A percentile compares a stretch with the other conserved stretches of the same genome.
Conservation (phyloP, 345 rosid genomes). For the Eutrema yunnanense region DNA sequence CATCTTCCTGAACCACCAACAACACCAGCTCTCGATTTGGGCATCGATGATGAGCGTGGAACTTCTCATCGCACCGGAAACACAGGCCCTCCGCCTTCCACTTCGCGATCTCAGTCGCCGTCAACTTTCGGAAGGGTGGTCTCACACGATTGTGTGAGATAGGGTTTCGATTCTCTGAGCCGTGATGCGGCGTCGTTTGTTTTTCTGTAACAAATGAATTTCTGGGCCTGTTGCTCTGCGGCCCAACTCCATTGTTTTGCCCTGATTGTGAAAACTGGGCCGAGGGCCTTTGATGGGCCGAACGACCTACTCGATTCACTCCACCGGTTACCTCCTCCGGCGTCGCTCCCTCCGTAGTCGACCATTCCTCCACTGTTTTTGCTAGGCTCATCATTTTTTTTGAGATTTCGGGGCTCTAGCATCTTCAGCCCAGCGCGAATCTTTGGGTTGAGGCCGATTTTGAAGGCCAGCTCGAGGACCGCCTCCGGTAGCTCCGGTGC, state of each 20-base stretch:
- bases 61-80: neutral
- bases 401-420: neutral
- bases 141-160: rapidly evolving
- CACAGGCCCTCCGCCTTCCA: neutral
- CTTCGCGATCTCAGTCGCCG: neutral
- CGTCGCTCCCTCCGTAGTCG: rapidly evolving
- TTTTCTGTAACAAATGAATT: too few species aligned
- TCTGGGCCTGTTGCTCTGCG: too few species aligned
- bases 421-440: neutral
- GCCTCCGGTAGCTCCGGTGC: neutral
- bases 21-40: too few species aligned
- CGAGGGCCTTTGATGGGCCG: too few species aligned
- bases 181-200: too few species aligned
- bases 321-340: rapidly evolving
- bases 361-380: neutral
- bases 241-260: too few species aligned
- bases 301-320: too few species aligned
- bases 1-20: too few species aligned
- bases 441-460: neutral
- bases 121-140: neutral
- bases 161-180: neutral
- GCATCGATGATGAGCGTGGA: too few species aligned
- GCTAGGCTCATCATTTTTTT: neutral
- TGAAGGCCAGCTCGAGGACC: neutral
- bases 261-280: too few species aligned